Evolutionary conservation across 1,284 basidiomycete genomes (phyloP).

Genomic region (Cryptococcus deneoformans): DNA sequence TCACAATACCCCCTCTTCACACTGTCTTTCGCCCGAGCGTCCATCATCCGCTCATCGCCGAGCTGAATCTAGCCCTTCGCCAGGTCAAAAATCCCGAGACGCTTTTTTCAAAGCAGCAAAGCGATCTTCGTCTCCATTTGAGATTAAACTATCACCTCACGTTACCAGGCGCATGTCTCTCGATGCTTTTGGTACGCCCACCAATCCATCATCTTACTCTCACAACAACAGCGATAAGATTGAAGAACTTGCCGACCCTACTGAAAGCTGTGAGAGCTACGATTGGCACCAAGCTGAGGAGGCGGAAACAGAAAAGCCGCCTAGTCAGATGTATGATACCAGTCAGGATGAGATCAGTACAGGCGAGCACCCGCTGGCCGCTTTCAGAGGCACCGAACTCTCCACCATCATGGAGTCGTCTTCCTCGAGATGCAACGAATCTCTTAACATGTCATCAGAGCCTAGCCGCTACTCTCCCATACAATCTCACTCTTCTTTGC

Average conservation of each 20-base stretch:
- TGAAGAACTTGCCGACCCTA: slow-evolving; percentile 8
- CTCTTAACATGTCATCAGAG: neutral
- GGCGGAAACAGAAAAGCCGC: neutral
- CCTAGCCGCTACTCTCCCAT: neutral
- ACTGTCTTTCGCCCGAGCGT: slow-evolving; percentile 1
- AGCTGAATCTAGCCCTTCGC: slow-evolving; percentile 15
- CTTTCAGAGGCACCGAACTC: slow-evolving; percentile 12
- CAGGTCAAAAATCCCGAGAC: slow-evolving; percentile 4
- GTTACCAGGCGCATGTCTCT: slow-evolving; percentile 38
- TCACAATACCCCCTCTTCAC: neutral
- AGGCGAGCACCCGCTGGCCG: slow-evolving; percentile 1
- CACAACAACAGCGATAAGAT: slow-evolving; percentile 7
- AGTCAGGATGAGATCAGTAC: neutral
- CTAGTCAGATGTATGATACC: too few species aligned
- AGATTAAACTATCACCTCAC: slow-evolving; percentile 31
- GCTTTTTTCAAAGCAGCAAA: slow-evolving; percentile 13
- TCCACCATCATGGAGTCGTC: slow-evolving; percentile 22
- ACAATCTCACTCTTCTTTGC: neutral
- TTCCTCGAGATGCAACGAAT: neutral
- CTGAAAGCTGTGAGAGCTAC: neutral
- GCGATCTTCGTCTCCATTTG: slow-evolving; percentile 34
- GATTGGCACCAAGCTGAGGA: neutral
- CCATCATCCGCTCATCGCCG: slow-evolving; percentile 8
- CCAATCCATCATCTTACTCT: neutral
- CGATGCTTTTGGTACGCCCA: slow-evolving; percentile 32